phyloP scores from a whole-genome alignment of 2,329 filamentous ascomycete genomes.

The Botryotinia globosa region DNA sequence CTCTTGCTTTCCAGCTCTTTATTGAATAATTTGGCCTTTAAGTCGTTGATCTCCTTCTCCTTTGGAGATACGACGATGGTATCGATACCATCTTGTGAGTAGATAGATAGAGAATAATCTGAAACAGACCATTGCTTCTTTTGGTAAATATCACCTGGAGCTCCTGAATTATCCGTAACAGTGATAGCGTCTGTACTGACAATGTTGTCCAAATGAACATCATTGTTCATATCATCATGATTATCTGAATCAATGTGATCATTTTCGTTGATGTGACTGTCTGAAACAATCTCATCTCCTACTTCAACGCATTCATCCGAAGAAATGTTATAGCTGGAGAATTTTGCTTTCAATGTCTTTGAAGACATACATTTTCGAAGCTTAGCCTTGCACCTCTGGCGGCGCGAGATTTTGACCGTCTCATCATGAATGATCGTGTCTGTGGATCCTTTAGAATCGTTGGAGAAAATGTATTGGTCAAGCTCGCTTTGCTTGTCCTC shows the following conservation, averaged over 20 bases:
- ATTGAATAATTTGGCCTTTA: background rate
- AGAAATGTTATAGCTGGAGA: background rate
- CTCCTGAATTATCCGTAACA: background rate
- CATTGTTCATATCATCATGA: background rate
- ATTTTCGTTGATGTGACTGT: background rate
- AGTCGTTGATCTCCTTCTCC: background rate
- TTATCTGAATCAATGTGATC: background rate
- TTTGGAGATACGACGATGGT: background rate
- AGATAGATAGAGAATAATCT: background rate
- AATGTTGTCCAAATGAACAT: background rate
- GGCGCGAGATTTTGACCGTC: background rate
- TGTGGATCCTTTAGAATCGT: background rate
- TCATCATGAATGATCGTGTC: background rate
- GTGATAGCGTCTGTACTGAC: background rate
- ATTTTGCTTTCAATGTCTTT: constrained; percentile 5
- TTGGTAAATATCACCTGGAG: background rate
- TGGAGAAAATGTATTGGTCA: background rate
- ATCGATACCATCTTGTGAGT: background rate
- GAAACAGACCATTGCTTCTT: background rate
- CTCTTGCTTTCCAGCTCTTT: background rate
- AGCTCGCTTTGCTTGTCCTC: background rate
- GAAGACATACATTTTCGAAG: background rate
- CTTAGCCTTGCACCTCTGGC: background rate
- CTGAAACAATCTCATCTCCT: background rate
- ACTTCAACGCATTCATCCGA: background rate